Base-by-base conservation (phyloP, 495 filamentous ascomycete species). In the Penicillium coprophilum region DNA sequence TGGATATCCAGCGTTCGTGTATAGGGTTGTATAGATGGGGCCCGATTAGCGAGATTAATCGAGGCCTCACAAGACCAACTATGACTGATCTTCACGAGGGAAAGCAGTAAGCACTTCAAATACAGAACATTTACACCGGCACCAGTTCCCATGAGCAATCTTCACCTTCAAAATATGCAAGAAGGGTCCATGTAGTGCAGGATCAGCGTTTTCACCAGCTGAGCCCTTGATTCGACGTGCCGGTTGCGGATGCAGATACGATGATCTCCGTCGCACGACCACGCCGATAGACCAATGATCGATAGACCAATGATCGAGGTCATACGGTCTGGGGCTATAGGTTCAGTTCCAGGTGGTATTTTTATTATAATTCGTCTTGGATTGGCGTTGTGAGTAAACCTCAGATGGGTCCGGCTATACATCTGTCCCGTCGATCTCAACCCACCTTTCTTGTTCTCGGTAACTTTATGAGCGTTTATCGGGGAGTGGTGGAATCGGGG, bases 141-240 rank as follows among this genome's bases (percentile, higher is more conserved):
- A 28, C 12, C 9, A 30, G 5, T 23, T 11, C 30, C 24, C 7
- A 45, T 32, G 13, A 43, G 12, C 11, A 23, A 3, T 27, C 20
- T 36, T 1, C 4, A 17, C 21, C 6, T 8, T 54, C 3, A 4
- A 17, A 46, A 19, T 1, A 38, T 20, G 21, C 41, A 36, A 4
- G 0, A 24, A 10, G n/a, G 21, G 31, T 24, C 20, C 36, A 50
- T 21, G 55, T 58, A 24, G 32, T 46, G 40, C 43, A 39, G 51
- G 59, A 62, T 62, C 59, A 62, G 32, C 32, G 28, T 21, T 40
- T 21, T 32, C 34, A 2, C 4, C 8, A 36, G 11, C 27, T 43
- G 15, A 24, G 40, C 47, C 41, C 46, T 62, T 58, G 59, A 62
- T 62, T 62, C 56, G 59, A 54, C 47, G 45, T 49, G 47, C 50